phyloP scores from a whole-genome alignment of 768 basidiomycete species.

The Rhodotorula graminis region DNA sequence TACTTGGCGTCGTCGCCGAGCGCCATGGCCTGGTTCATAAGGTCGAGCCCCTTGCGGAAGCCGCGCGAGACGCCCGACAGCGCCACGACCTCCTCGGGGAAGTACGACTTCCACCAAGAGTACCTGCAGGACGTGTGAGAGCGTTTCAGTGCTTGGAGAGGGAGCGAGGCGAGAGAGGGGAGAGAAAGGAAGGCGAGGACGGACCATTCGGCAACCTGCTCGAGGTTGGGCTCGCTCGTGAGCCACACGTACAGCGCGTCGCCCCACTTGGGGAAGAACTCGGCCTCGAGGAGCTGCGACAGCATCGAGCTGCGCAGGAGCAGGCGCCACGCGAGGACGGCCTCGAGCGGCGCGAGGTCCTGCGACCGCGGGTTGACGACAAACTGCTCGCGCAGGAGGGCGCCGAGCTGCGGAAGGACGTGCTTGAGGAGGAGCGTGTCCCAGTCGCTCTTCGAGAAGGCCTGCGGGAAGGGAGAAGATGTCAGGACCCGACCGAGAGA shows the following conservation, averaged over 20 bases:
- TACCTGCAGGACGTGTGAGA: slow-evolving; percentile 43
- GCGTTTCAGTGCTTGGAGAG: not conserved
- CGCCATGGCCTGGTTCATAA: slow-evolving; percentile 91
- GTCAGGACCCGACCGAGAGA: not conserved
- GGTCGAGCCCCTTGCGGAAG: slow-evolving; percentile 78
- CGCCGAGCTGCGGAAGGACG: slow-evolving; percentile 83
- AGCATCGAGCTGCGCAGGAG: slow-evolving; percentile 72
- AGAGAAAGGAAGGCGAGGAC: slow-evolving; percentile 30
- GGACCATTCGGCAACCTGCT: slow-evolving; percentile 92
- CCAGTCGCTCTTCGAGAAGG: slow-evolving; percentile 80
- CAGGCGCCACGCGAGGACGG: slow-evolving; percentile 69
- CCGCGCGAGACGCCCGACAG: slow-evolving; percentile 67
- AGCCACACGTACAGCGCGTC: slow-evolving; percentile 89
- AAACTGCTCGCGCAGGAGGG: slow-evolving; percentile 75
- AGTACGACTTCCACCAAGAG: slow-evolving; percentile 73
- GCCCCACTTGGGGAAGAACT: slow-evolving; percentile 97
- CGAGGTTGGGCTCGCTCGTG: slow-evolving; percentile 69
- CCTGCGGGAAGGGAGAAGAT: slow-evolving; percentile 44
- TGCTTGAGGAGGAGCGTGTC: slow-evolving; percentile 84
- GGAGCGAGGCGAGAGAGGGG: not conserved
- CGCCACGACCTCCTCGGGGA: slow-evolving; percentile 66
- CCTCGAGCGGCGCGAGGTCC: slow-evolving; percentile 72
- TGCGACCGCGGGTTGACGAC: slow-evolving; percentile 85
- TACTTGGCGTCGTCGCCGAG: slow-evolving; percentile 68
- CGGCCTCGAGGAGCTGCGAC: slow-evolving; percentile 75